phyloP scores from a whole-genome alignment of 2,329 filamentous ascomycete species.

The Didymella exigua region DNA sequence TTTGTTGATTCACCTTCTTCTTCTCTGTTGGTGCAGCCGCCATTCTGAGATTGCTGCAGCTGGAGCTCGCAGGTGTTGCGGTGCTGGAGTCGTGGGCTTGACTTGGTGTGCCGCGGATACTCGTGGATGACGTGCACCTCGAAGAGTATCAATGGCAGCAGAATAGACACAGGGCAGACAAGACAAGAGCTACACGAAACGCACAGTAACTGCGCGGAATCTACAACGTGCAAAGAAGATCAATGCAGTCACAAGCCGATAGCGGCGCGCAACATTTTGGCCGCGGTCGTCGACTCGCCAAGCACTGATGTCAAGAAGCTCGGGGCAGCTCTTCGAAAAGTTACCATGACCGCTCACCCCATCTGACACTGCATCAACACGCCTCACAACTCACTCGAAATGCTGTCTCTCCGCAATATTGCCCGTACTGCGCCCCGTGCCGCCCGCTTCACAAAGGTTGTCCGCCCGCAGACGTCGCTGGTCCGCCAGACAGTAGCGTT shows the following conservation, averaged over 20 bases:
- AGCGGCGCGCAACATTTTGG: constrained; percentile 19
- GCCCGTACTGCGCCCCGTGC: constrained; percentile 53
- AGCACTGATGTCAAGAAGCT: constrained; percentile 25
- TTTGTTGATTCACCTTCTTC: constrained; percentile 45
- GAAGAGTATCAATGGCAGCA: not conserved
- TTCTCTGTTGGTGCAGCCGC: constrained; percentile 40
- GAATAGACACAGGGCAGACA: not conserved
- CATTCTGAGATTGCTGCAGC: constrained; percentile 21
- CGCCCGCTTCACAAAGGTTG: constrained; percentile 49
- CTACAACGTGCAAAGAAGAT: not conserved
- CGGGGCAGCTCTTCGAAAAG: constrained; percentile 32
- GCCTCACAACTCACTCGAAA: constrained; percentile 29
- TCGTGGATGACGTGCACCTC: constrained; percentile 18
- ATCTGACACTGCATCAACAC: constrained; percentile 11
- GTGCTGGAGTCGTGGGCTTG: constrained; percentile 7
- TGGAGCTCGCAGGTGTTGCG: not conserved
- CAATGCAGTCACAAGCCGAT: constrained; percentile 12
- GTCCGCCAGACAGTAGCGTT: constrained; percentile 43
- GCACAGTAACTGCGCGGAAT: not conserved
- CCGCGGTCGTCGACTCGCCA: constrained; percentile 13
- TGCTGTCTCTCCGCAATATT: constrained; percentile 54
- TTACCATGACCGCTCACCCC: constrained; percentile 16
- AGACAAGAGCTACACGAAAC: not conserved
- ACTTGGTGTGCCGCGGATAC: constrained; percentile 11
- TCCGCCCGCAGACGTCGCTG: constrained; percentile 44